phyloP scores from a whole-genome alignment of 371 early-diverging fungal genomes.

The Apophysomyces ossiformis region DNA sequence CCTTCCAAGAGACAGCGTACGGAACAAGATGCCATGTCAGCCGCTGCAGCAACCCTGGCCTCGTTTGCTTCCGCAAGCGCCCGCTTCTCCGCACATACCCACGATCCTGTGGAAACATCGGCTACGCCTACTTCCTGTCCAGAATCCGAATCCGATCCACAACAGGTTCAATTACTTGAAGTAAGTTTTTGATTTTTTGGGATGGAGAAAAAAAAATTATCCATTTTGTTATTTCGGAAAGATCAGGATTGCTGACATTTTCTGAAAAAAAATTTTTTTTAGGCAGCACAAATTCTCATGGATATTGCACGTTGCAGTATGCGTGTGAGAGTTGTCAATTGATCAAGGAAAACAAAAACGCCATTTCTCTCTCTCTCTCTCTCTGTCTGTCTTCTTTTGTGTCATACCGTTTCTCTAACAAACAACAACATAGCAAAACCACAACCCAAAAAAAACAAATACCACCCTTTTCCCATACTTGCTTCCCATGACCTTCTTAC shows the following conservation, averaged over 20 bases:
- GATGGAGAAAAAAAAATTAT: not conserved
- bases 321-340: conserved; percentile 39
- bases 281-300: conserved; percentile 61
- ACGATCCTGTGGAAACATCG: conserved; percentile 30
- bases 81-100: conserved; percentile 23
- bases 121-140: conserved; percentile 23
- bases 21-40: conserved; percentile 39
- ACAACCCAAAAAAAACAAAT: not conserved
- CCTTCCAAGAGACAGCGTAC: conserved; percentile 26
- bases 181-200: conserved; percentile 25
- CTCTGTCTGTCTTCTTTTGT: no score
- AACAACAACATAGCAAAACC: not conserved
- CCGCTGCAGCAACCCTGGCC: conserved; percentile 52
- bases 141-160: conserved; percentile 39
- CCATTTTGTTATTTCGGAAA: not conserved
- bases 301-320: conserved; percentile 53
- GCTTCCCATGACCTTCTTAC: not conserved
- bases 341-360: not conserved
- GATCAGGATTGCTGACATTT: conserved; percentile 18
- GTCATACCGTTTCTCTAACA: no score
- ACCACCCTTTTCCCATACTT: not conserved
- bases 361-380: conserved; percentile 2
- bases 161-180: conserved; percentile 53
- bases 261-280: conserved; percentile 12
- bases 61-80: conserved; percentile 39